Evolutionary conservation across 2,329 filamentous ascomycete species (phyloP).

Genomic region (Clonostachys rhizophaga): DNA sequence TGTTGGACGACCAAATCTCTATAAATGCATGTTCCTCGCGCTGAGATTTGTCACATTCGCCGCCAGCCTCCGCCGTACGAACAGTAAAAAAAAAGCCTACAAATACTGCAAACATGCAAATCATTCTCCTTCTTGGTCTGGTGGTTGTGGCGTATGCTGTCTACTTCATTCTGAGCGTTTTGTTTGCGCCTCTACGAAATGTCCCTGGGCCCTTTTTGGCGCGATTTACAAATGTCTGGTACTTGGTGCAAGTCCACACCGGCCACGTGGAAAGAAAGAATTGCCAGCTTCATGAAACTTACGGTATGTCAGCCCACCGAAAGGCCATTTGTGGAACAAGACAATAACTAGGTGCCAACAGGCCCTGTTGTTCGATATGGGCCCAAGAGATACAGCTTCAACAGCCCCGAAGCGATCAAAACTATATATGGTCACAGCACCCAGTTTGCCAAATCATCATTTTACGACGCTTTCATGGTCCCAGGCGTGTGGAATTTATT

Average conservation of each 20-base stretch:
- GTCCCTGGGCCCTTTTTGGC: constrained; percentile 17
- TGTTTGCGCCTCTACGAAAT: constrained; percentile 11
- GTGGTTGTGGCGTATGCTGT: no score
- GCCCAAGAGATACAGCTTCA: constrained; percentile 40
- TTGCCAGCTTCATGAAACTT: constrained; percentile 16
- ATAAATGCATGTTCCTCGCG: no score
- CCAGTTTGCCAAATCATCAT: constrained; percentile 22
- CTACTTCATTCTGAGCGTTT: no score
- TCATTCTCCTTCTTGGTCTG: no score
- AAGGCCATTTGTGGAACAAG: background rate
- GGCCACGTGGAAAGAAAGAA: constrained; percentile 20
- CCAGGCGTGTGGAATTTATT: constrained; percentile 17
- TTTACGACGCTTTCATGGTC: constrained; percentile 19
- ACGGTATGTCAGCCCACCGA: constrained; percentile 8
- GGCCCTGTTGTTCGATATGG: constrained; percentile 37
- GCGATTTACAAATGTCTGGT: constrained; percentile 19
- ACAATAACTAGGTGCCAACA: constrained; percentile 2
- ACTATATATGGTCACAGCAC: constrained; percentile 21
- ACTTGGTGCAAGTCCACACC: constrained; percentile 12
- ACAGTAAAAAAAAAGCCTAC: no score
- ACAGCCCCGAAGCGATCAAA: constrained; percentile 30
- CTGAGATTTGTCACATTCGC: no score
- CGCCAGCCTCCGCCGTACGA: no score
- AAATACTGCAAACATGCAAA: no score
- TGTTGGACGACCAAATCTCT: no score